Conservation (phyloP, 805 yeast species). For the Candida maesae region DNA sequence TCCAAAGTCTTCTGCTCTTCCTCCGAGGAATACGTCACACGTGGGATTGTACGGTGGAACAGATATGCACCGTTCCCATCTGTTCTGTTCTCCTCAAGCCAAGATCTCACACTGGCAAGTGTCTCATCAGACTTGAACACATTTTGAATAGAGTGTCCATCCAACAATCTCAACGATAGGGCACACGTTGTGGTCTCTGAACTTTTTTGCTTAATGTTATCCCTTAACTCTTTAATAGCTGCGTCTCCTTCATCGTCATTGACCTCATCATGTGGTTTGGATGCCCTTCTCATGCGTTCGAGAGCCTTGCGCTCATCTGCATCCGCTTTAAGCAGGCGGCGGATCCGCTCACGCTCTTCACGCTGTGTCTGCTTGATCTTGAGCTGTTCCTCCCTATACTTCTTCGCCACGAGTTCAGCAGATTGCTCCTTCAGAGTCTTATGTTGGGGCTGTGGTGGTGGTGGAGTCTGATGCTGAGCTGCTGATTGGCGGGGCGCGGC, state of each 20-base stretch:
- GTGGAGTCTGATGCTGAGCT: constrained; percentile 2
- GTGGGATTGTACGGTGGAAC: constrained; percentile 52
- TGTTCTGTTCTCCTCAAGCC: constrained; percentile 52
- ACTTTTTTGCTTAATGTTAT: constrained; percentile 19
- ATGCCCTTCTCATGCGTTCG: constrained; percentile 20
- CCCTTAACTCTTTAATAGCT: constrained; percentile 20
- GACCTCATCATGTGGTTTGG: constrained; percentile 16
- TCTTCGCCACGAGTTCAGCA: constrained; percentile 36
- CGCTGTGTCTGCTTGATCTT: constrained; percentile 34
- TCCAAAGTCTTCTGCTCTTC: constrained; percentile 56
- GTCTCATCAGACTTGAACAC: constrained; percentile 44
- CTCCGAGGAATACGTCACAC: constrained; percentile 56
- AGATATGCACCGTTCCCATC: constrained; percentile 42
- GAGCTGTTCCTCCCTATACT: constrained; percentile 36
- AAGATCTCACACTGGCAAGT: constrained; percentile 54
- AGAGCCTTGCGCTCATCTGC: constrained; percentile 38
- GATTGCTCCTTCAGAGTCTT: constrained; percentile 38
- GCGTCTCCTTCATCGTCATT: constrained; percentile 30
- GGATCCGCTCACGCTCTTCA: constrained; percentile 54
- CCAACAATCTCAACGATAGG: constrained; percentile 59
- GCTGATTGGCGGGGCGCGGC: constrained; percentile 11
- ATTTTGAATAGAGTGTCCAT: constrained; percentile 56
- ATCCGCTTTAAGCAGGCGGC: constrained; percentile 50
- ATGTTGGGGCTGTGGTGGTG: constrained; percentile 5
- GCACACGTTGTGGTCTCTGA: constrained; percentile 31